Conservation (phyloP, 768 basidiomycete species). For the Suillus placidus region DNA sequence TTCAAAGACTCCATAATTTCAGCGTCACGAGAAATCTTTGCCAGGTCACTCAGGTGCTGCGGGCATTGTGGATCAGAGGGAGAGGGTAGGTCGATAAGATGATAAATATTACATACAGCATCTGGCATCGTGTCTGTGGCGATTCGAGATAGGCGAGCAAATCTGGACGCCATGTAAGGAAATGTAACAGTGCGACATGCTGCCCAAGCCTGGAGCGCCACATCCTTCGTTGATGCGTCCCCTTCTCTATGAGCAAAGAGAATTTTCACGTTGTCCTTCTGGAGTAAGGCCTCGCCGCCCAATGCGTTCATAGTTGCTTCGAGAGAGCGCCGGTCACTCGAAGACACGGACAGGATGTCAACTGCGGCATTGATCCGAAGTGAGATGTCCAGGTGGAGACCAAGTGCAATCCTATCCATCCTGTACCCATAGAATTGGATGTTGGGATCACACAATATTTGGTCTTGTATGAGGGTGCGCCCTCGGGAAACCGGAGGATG, state of each 20-base stretch:
- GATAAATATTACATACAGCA: conserved; percentile 26
- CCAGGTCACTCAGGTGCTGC: conserved; percentile 48
- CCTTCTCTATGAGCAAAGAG: conserved; percentile 37
- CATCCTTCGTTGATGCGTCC: conserved; percentile 14
- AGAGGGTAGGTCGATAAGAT: background rate
- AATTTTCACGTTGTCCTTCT: conserved; percentile 27
- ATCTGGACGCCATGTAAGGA: conserved; percentile 19
- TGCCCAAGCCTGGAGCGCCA: conserved; percentile 49
- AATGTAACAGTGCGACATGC: conserved; percentile 40
- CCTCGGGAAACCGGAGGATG: conserved; percentile 4
- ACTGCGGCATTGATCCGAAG: conserved; percentile 39
- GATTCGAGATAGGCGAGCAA: conserved; percentile 21
- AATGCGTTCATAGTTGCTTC: conserved; percentile 39
- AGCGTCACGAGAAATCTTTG: conserved; percentile 48
- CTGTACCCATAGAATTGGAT: conserved; percentile 43
- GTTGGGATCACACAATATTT: conserved; percentile 33
- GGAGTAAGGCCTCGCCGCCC: conserved; percentile 38
- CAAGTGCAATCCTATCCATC: conserved; percentile 47
- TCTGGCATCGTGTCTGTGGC: conserved; percentile 30
- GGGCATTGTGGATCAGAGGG: background rate
- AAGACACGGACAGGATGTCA: conserved; percentile 42
- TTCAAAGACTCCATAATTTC: conserved; percentile 52
- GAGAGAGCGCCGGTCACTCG: conserved; percentile 33
- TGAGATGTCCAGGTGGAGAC: conserved; percentile 43
- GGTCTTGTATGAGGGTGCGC: conserved; percentile 31